phyloP scores from a whole-genome alignment of 306 rosid species.

The Phaseolus lunatus region DNA sequence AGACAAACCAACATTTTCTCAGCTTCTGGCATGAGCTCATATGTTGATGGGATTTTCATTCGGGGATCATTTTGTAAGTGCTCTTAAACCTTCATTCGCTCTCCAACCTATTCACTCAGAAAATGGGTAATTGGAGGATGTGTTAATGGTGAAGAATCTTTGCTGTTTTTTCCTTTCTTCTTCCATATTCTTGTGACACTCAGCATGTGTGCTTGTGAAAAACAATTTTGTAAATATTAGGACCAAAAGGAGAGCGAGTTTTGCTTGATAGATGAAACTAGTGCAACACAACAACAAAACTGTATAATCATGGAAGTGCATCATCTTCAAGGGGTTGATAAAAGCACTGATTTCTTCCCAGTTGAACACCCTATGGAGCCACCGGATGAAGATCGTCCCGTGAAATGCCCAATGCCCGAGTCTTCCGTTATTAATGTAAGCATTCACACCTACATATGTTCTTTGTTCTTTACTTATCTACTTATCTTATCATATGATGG shows the following conservation, averaged over 20 bases:
- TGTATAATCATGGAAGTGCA: constrained; percentile 57
- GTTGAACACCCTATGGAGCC: constrained; percentile 94
- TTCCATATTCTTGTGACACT: constrained; percentile 23
- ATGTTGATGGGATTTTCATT: constrained; percentile 66
- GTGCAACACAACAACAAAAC: constrained; percentile 34
- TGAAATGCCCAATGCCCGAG: constrained; percentile 91
- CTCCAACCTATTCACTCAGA: constrained; percentile 21
- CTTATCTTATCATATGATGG: background rate
- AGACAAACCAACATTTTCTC: constrained; percentile 56
- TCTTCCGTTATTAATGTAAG: constrained; percentile 81
- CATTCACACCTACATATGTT: background rate
- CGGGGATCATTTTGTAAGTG: constrained; percentile 64
- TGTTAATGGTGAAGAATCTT: constrained; percentile 1
- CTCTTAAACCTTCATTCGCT: constrained; percentile 31
- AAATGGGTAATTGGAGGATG: constrained; percentile 29
- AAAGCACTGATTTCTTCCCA: constrained; percentile 80
- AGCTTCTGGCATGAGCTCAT: constrained; percentile 52
- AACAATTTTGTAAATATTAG: constrained; percentile 43
- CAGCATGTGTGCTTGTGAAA: background rate
- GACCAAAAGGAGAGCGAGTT: constrained; percentile 57
- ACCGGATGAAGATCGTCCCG: constrained; percentile 90
- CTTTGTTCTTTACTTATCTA: background rate
- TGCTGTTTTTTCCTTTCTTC: background rate
- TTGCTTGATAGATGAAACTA: constrained; percentile 51
- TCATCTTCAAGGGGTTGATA: constrained; percentile 53